phyloP scores from a whole-genome alignment of 2,329 filamentous ascomycete species.

The Microsporum ferrugineum region DNA sequence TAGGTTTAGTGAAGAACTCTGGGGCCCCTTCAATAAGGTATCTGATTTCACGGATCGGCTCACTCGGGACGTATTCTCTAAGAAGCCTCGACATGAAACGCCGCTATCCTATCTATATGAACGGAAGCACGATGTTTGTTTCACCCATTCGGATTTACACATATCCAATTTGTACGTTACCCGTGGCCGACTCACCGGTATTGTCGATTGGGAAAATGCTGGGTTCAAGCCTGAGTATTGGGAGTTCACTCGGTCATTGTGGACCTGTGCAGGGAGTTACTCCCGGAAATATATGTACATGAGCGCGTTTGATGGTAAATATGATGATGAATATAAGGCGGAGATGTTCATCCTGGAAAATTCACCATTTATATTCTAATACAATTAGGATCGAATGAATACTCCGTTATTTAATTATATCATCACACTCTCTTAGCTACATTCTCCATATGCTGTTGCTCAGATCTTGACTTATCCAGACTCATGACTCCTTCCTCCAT shows the following conservation, averaged over 20 bases:
- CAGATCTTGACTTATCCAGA: not conserved
- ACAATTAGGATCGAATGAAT: too few species aligned
- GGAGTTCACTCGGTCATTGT: conserved; percentile 10
- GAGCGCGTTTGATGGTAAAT: not conserved
- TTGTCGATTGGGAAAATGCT: conserved; percentile 11
- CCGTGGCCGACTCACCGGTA: conserved; percentile 7
- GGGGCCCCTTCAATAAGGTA: conserved; percentile 12
- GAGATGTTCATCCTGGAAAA: not conserved
- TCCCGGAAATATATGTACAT: not conserved
- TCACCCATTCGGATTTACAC: conserved; percentile 10
- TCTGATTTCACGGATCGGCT: conserved; percentile 10
- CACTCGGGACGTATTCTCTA: conserved; percentile 3
- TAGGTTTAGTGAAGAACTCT: conserved; percentile 2
- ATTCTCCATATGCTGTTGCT: not conserved
- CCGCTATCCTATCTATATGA: conserved; percentile 11
- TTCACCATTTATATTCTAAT: not conserved
- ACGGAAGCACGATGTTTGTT: conserved; percentile 10
- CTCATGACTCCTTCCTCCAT: conserved; percentile 20
- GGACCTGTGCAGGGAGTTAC: not conserved
- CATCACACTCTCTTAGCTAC: not conserved
- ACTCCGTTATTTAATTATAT: not conserved
- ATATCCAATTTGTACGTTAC: conserved; percentile 9
- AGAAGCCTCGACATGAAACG: not conserved
- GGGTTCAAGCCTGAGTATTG: conserved; percentile 14
- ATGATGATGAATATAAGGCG: not conserved